Conservation (phyloP, 2,329 filamentous ascomycete species). For the Sporothrix protearum region DNA sequence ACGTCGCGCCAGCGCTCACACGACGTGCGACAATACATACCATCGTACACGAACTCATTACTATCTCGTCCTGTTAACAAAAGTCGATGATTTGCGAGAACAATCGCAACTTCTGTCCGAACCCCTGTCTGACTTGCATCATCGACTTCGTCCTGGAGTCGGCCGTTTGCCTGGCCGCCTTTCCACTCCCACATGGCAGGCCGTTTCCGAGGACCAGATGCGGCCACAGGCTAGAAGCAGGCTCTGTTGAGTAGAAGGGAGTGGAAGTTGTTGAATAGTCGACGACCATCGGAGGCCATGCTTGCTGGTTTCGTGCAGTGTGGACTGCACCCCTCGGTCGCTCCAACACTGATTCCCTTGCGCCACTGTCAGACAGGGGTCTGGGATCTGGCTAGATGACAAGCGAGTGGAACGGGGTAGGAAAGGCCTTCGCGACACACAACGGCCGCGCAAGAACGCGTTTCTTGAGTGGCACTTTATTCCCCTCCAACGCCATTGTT, state of each 20-base stretch:
- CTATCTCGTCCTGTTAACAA: background rate
- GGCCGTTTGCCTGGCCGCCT: background rate
- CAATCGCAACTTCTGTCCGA: background rate
- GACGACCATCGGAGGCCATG: background rate
- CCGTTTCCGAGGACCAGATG: background rate
- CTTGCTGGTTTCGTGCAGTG: background rate
- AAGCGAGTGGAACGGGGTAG: background rate
- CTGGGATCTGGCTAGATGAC: conserved; percentile 2
- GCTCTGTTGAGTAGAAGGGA: background rate
- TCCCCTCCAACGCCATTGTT: background rate
- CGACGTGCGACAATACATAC: background rate
- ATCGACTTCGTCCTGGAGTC: background rate
- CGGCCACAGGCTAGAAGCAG: conserved; percentile 4
- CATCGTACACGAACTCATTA: background rate
- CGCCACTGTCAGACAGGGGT: conserved; percentile 17
- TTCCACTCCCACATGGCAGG: background rate
- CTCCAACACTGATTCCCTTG: background rate
- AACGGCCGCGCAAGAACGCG: background rate
- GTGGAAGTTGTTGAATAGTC: background rate
- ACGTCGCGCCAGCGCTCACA: background rate
- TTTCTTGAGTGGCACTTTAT: background rate
- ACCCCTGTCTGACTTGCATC: background rate
- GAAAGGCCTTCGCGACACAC: background rate
- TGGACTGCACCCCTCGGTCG: background rate
- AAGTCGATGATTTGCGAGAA: background rate